Percentiles rank a stretch among this genome's conserved stretches.
These are phyloP conservation scores for Microthlaspi erraticum DNA, from an alignment of 345 rosid species.

Conservation along the genomic window DNA sequence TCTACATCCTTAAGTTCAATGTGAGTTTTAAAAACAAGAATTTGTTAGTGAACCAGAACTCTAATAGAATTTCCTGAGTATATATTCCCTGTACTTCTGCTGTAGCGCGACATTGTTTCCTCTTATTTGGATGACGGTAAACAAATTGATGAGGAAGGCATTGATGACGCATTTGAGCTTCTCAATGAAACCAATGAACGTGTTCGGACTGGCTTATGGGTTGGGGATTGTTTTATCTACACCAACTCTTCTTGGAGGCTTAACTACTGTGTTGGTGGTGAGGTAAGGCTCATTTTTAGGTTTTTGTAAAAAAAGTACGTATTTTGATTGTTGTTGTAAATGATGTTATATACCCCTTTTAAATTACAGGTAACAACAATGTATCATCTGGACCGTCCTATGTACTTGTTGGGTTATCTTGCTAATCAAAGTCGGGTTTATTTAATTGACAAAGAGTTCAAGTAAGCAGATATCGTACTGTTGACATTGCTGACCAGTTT, in stretches of 20 bases:
- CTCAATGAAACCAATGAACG: slow-evolving; percentile 98
- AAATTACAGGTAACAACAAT: slow-evolving; percentile 84
- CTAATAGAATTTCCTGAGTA: slow-evolving; percentile 24
- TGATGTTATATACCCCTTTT: slow-evolving; percentile 7
- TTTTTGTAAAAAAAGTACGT: background rate
- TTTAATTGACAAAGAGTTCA: slow-evolving; percentile 95
- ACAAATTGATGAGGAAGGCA: slow-evolving; percentile 92
- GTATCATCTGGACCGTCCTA: slow-evolving; percentile 98
- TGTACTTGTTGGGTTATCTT: slow-evolving; percentile 96
- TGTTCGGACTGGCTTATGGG: slow-evolving; percentile 95
- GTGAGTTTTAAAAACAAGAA: slow-evolving; percentile 52
- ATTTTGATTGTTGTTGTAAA: slow-evolving; percentile 1
- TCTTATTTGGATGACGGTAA: slow-evolving; percentile 81
- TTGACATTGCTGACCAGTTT: slow-evolving; percentile 13
- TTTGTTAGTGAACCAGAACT: slow-evolving; percentile 28
- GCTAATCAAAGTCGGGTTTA: slow-evolving; percentile 95
- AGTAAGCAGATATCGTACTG: slow-evolving; percentile 55
- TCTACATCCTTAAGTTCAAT: slow-evolving; percentile 91
- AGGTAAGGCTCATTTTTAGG: slow-evolving; percentile 55
- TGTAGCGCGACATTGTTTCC: slow-evolving; percentile 82
- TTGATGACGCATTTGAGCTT: slow-evolving; percentile 97
- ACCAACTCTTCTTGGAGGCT: slow-evolving; percentile 97
- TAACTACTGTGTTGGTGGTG: slow-evolving; percentile 98
- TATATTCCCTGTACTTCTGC: slow-evolving; percentile 17
- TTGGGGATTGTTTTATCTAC: slow-evolving; percentile 98